Evolutionary conservation across 2,329 filamentous ascomycete species (phyloP).

Genomic region (Sclerotinia sclerotiorum): DNA sequence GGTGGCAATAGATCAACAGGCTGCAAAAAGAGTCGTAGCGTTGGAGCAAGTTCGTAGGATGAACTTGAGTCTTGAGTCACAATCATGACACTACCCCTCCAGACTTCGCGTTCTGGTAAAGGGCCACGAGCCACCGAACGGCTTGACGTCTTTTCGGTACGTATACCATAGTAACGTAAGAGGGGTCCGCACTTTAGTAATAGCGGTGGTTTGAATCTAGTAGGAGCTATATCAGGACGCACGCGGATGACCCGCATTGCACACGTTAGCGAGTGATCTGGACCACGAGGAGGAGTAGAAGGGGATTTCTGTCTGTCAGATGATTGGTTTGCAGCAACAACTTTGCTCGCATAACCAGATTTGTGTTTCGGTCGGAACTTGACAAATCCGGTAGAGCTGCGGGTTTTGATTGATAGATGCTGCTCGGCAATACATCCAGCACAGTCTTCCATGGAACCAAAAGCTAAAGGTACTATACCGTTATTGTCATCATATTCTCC

Average conservation of each 20-base stretch:
- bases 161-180: constrained; percentile 83
- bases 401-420: constrained; percentile 4
- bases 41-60: constrained; percentile 78
- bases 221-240: constrained; percentile 47
- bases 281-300: constrained; percentile 15
- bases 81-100: constrained; percentile 94
- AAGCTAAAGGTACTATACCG: constrained; percentile 44
- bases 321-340: constrained; percentile 17
- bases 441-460: constrained; percentile 26
- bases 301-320: constrained; percentile 9
- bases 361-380: constrained; percentile 21
- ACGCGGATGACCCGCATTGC: constrained; percentile 42
- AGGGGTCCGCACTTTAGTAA: constrained; percentile 89
- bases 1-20: constrained; percentile 79
- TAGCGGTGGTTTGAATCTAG: constrained; percentile 77
- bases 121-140: constrained; percentile 40
- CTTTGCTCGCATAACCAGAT: constrained; percentile 25
- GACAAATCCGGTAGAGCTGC: constrained; percentile 14
- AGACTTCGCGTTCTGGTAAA: constrained; percentile 68
- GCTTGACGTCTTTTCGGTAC: constrained; percentile 54
- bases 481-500: constrained; percentile 65
- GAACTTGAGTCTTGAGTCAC: constrained; percentile 85
- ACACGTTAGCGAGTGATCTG: constrained; percentile 41
- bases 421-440: constrained; percentile 28
- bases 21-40: constrained; percentile 80